Percentiles rank a stretch among this genome's conserved stretches.
Evolutionary conservation across 257 asterid species (phyloP).

Genomic region (Paulownia fortunei): DNA sequence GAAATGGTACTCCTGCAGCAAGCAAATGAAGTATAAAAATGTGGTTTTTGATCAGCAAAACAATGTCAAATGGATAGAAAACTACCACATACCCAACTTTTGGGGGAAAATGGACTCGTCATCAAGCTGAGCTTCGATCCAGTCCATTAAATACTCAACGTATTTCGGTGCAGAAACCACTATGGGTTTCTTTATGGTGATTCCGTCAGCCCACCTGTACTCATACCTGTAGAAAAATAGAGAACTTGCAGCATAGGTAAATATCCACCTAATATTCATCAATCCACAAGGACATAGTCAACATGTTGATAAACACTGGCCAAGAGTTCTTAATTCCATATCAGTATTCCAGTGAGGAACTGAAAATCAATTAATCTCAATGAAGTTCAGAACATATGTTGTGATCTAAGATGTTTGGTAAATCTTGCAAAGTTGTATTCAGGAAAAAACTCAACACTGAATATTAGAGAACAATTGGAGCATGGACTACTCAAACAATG

Average conservation of each 20-base stretch:
- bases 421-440: no score
- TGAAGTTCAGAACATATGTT: no score
- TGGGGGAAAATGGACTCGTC: conserved; percentile 54
- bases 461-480: neutral
- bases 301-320: no score
- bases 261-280: neutral
- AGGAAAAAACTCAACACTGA: no score
- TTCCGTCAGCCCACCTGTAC: conserved; percentile 68
- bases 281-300: neutral
- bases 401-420: no score
- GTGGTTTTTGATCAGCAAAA: neutral
- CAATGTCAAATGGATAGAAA: neutral
- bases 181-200: conserved; percentile 52
- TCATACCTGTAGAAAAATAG: conserved; percentile 45
- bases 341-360: no score
- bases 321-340: no score
- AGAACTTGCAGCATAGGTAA: neutral
- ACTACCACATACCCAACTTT: conserved; percentile 39
- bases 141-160: no score
- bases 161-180: conserved; percentile 60
- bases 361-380: no score
- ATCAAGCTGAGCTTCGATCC: conserved; percentile 53
- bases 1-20: conserved; percentile 51
- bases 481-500: neutral
- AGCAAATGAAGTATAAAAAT: neutral